phyloP scores from a whole-genome alignment of 768 basidiomycete genomes.

The Hydnomerulius pinastri region DNA sequence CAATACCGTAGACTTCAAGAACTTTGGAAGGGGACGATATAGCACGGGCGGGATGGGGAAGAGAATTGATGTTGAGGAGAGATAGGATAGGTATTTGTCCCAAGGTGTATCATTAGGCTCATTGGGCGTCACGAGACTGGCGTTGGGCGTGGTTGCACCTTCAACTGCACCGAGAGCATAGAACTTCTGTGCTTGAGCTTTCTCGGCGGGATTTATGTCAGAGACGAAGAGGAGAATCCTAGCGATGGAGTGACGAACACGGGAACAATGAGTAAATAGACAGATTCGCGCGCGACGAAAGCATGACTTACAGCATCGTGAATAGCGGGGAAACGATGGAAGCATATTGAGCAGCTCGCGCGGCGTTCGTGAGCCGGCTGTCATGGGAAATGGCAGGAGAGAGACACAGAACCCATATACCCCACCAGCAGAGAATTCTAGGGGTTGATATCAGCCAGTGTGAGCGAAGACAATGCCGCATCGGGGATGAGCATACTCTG shows the following conservation, averaged over 20 bases:
- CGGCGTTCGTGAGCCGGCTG: constrained; percentile 35
- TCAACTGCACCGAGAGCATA: constrained; percentile 51
- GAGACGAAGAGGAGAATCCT: constrained; percentile 67
- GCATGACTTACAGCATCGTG: constrained; percentile 58
- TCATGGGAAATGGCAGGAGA: constrained; percentile 55
- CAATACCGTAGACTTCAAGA: constrained; percentile 56
- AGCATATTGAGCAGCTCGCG: constrained; percentile 58
- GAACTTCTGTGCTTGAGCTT: constrained; percentile 61
- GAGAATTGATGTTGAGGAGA: constrained; percentile 57
- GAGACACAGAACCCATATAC: constrained; percentile 60
- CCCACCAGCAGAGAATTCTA: constrained; percentile 68
- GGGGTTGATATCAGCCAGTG: not conserved
- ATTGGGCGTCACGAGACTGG: not conserved
- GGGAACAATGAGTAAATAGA: too few relatives aligned
- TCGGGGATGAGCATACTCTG: constrained; percentile 49
- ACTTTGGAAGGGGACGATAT: constrained; percentile 51
- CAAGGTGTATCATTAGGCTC: constrained; percentile 37
- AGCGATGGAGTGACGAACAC: too few relatives aligned
- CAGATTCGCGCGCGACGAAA: too few relatives aligned
- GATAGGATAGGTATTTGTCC: constrained; percentile 56
- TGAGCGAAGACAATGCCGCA: not conserved
- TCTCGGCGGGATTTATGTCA: constrained; percentile 71
- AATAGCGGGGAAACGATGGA: constrained; percentile 63
- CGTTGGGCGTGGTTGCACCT: not conserved
- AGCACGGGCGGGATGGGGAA: constrained; percentile 59